A percentile compares a stretch with the other conserved stretches of the same genome.
phyloP scores from a whole-genome alignment of 169 alveolate genomes.

The Blepharisma undulans region DNA sequence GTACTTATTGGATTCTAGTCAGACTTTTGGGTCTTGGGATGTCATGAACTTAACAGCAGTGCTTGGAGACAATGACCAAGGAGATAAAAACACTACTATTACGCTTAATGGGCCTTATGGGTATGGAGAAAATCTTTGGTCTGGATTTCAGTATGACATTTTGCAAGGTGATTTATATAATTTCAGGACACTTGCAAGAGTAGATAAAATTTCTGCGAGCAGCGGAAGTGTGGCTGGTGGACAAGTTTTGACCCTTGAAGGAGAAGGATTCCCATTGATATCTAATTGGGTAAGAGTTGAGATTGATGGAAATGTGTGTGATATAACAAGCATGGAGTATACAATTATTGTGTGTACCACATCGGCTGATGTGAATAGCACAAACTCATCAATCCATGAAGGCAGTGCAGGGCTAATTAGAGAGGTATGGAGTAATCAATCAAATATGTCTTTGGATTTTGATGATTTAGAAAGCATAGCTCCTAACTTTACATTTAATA shows the following conservation, averaged over 20 bases:
- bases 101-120: not conserved
- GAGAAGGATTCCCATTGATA: not conserved
- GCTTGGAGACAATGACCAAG: not conserved
- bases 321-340: not conserved
- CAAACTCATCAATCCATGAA: not conserved
- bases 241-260: not conserved
- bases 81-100: not conserved
- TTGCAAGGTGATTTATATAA: not conserved
- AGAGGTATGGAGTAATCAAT: not conserved
- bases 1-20: not conserved
- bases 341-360: not conserved
- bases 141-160: not conserved
- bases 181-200: not conserved
- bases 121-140: not conserved
- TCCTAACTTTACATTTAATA: not conserved
- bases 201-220: not conserved
- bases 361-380: not conserved
- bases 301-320: slow-evolving; percentile 1
- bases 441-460: not conserved
- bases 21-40: not conserved
- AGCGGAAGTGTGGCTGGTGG: slow-evolving; percentile 18
- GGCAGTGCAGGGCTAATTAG: slow-evolving; percentile 26
- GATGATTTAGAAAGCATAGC: not conserved
- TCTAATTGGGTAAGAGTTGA: not conserved
- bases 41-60: not conserved